Conservation (phyloP, 495 filamentous ascomycete genomes). For the Aspergillus kassunensis region DNA sequence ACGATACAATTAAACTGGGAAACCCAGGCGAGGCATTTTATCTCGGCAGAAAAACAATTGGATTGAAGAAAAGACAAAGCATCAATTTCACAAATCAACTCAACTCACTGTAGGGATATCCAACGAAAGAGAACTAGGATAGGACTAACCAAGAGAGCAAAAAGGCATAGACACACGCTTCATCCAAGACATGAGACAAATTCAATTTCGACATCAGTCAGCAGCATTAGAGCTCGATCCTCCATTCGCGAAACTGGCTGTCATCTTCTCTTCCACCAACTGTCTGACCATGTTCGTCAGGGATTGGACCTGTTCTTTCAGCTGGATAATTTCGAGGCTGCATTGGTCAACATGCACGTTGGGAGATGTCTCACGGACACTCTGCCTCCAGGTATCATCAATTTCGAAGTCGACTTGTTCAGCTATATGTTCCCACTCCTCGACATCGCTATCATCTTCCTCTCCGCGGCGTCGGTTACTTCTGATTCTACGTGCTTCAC, state of each 20-base stretch:
- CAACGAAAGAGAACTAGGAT: too few species aligned
- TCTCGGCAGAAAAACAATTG: background rate
- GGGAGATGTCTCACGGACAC: constrained; percentile 65
- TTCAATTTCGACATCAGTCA: background rate
- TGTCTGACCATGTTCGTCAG: constrained; percentile 58
- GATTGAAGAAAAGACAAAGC: too few species aligned
- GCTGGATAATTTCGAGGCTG: constrained; percentile 62
- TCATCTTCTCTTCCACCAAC: constrained; percentile 30
- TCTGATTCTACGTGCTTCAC: constrained; percentile 61
- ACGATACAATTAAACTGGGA: background rate
- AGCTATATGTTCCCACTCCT: constrained; percentile 90
- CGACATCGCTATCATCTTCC: constrained; percentile 79
- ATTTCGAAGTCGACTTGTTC: constrained; percentile 69
- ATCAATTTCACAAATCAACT: too few species aligned
- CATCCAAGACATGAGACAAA: too few species aligned
- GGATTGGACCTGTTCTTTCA: constrained; percentile 64
- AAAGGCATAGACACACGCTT: too few species aligned
- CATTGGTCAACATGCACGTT: constrained; percentile 70
- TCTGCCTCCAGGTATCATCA: constrained; percentile 78
- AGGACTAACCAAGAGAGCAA: too few species aligned
- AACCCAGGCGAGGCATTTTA: background rate
- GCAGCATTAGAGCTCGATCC: background rate
- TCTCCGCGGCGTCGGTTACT: constrained; percentile 75
- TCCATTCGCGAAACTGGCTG: background rate
- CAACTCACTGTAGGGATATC: too few species aligned